Conservation (phyloP, 139 green algal species). For the Desmodesmus armatus region DNA sequence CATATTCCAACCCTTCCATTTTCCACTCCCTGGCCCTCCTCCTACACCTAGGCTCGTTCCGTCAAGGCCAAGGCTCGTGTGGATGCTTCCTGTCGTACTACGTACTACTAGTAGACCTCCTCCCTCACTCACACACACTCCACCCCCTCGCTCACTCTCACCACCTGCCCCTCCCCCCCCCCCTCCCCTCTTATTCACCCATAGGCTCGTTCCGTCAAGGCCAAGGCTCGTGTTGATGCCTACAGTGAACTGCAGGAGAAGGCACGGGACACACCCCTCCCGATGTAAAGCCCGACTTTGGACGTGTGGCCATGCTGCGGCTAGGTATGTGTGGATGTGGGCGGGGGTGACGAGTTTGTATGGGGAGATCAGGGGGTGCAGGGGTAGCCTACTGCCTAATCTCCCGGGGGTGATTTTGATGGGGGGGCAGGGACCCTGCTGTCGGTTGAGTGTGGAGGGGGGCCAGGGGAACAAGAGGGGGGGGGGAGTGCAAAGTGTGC, state of each 20-base stretch:
- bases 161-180: no score
- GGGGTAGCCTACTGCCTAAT: not conserved
- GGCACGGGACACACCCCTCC: constrained; percentile 51
- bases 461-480: no score
- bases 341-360: not conserved
- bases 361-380: constrained; percentile 16
- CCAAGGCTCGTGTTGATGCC: constrained; percentile 39
- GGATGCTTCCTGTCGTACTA: constrained; percentile 66
- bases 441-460: constrained; percentile 52
- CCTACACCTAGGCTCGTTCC: constrained; percentile 11
- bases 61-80: constrained; percentile 49
- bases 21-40: no score
- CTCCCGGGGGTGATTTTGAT: no score
- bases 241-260: constrained; percentile 73
- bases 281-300: constrained; percentile 67
- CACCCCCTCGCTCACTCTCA: no score
- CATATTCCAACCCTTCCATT: no score
- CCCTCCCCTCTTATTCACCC: no score
- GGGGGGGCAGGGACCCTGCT: no score
- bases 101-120: no score
- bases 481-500: no score
- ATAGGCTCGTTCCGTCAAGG: constrained; percentile 42
- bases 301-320: constrained; percentile 47
- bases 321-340: constrained; percentile 62
- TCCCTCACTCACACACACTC: no score